Evolutionary conservation across 2,329 filamentous ascomycete species (phyloP), one percentile per base, ranked within the genome.

Genomic region (Paecilomyces sp.): DNA sequence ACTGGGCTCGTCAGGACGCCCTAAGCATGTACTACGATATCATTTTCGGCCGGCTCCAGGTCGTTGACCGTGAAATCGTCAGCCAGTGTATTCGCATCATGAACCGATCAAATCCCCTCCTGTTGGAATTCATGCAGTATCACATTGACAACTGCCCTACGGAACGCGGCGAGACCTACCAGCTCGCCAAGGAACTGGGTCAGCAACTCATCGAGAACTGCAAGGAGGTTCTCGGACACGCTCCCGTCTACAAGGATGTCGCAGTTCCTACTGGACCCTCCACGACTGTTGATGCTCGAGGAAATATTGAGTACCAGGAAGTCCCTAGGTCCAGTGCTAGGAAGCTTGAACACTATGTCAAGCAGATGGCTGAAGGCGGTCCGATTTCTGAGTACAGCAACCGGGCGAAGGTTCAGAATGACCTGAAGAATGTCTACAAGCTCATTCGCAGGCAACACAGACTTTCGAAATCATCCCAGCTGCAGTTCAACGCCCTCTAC

Each of bases 341-440:
- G 68, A 99, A 99, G 80, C 85, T 99, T 53, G 94, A 99, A 79
- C 93, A 97, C 76, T 99, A 99, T 70, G 94, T 99, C 56, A 91
- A 91, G 72, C 92, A 97, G 75, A 97, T 99, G 94, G 93, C 93
- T 9, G 92, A 97, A 67, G 94, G 94, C 63, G 94, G 94, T 71
- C 97, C 97, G 79, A 95, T 99, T 68, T 96, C 93, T 31, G 94
- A 99, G 76, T 99, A 99, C 74, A 94, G 93, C 72, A 97, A 96
- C 80, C 88, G 94, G 52, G 94, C 92, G 65, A 99, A 97, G 83
- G 94, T 99, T 34, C 94, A 97, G 77, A 95, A 92, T 71, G 94
- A 97, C 72, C 83, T 99, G 51, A 88, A 90, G 71, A 90, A 90
- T 67, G 94, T 99, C 70, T 97, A 97, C 83, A 97, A 95, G 82